A percentile compares a stretch with the other conserved stretches of the same genome.
These are phyloP conservation scores for Camellia lanceoleosa DNA, from an alignment of 148 eudicot species.

Conservation along the genomic window DNA sequence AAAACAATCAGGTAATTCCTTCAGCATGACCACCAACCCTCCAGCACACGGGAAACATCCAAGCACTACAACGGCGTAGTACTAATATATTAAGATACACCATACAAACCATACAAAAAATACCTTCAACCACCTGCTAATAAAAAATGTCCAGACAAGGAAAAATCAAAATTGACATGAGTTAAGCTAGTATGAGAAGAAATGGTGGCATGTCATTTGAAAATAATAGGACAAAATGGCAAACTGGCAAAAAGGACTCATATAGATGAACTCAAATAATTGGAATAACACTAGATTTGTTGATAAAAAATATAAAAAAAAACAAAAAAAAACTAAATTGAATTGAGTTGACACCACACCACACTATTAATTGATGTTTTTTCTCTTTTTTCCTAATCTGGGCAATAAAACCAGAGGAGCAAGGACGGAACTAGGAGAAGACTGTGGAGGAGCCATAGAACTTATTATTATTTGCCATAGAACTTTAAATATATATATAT, in stretches of 20 bases:
- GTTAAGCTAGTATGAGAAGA: background rate
- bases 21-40: background rate
- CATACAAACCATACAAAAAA: background rate
- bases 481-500: too few species aligned
- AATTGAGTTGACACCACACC: background rate
- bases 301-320: too few species aligned
- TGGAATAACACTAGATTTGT: background rate
- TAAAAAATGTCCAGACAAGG: background rate
- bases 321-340: too few species aligned
- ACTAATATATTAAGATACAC: background rate
- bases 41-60: background rate
- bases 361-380: background rate
- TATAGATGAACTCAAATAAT: background rate
- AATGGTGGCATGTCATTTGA: background rate
- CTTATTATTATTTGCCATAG: too few species aligned
- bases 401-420: background rate
- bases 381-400: background rate
- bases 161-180: background rate
- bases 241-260: background rate
- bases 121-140: background rate
- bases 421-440: too few species aligned
- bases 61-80: background rate
- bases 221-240: background rate
- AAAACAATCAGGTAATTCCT: background rate
- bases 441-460: too few species aligned